A percentile compares a stretch with the other conserved stretches of the same genome.
These are phyloP conservation scores for Nitzschia sp. DNA, from an alignment of 108 stramenopile genomes.

Conservation along the genomic window DNA sequence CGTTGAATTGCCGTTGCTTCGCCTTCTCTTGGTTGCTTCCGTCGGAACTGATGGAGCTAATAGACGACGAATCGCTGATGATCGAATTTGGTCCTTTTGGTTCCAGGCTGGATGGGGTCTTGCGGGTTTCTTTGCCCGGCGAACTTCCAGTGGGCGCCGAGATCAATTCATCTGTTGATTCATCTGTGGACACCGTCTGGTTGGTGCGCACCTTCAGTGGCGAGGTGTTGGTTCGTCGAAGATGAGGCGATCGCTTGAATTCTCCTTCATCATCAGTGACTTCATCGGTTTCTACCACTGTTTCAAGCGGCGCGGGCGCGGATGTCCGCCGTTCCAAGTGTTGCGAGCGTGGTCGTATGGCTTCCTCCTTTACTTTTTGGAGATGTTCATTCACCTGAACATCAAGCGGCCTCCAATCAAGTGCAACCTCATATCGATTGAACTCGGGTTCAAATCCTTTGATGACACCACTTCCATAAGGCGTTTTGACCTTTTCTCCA, in stretches of 20 bases:
- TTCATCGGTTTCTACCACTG: constrained; percentile 77
- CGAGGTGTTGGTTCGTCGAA: neutral
- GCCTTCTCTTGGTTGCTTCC: constrained; percentile 1
- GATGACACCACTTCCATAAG: constrained; percentile 79
- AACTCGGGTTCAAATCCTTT: constrained; percentile 67
- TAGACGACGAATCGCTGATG: constrained; percentile 11
- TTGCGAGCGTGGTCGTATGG: constrained; percentile 40
- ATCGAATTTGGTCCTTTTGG: neutral
- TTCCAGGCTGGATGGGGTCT: neutral
- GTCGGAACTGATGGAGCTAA: constrained; percentile 24
- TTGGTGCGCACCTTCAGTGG: neutral
- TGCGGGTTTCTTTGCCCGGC: neutral
- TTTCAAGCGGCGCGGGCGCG: constrained; percentile 47
- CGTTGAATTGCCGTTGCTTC: constrained; percentile 16
- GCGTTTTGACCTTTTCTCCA: constrained; percentile 81
- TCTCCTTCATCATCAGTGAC: constrained; percentile 27
- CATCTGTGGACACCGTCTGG: neutral
- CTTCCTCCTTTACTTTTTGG: constrained; percentile 45
- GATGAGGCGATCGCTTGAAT: neutral
- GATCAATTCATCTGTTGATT: neutral
- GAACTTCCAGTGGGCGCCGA: neutral
- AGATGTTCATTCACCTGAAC: constrained; percentile 70
- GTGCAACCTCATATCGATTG: constrained; percentile 82
- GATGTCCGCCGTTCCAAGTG: constrained; percentile 35
- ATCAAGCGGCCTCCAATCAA: constrained; percentile 87